phyloP scores from a whole-genome alignment of 2,329 filamentous ascomycete species.

The Fusarium falciforme region DNA sequence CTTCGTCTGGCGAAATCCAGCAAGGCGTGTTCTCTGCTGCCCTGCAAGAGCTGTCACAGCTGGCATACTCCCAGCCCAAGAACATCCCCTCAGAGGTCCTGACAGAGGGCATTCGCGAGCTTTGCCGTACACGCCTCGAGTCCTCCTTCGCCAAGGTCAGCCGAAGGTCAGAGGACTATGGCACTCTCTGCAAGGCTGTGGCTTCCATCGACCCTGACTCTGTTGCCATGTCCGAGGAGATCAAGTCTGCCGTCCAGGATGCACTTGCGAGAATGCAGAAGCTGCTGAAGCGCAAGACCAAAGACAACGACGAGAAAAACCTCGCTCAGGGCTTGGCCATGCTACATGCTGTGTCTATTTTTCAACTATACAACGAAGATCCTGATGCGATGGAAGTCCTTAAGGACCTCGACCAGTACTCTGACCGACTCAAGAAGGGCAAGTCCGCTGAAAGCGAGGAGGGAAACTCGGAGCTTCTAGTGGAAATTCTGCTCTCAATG shows the following conservation, averaged over 20 bases:
- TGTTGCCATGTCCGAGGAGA: slow-evolving; percentile 66
- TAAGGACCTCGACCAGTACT: slow-evolving; percentile 82
- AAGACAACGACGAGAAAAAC: slow-evolving; percentile 51
- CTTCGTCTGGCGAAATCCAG: slow-evolving; percentile 45
- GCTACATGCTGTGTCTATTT: slow-evolving; percentile 83
- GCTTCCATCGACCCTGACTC: slow-evolving; percentile 64
- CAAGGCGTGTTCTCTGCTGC: slow-evolving; percentile 51
- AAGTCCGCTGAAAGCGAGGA: slow-evolving; percentile 60
- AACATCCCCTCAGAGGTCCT: slow-evolving; percentile 56
- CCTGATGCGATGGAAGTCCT: slow-evolving; percentile 85
- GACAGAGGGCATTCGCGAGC: slow-evolving; percentile 64
- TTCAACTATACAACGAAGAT: slow-evolving; percentile 92
- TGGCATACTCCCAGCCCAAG: slow-evolving; percentile 65
- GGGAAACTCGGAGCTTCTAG: slow-evolving; percentile 75
- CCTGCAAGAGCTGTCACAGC: slow-evolving; percentile 63
- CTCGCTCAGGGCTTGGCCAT: slow-evolving; percentile 76
- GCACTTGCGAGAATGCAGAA: slow-evolving; percentile 65
- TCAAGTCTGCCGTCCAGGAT: slow-evolving; percentile 63
- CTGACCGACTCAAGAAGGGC: slow-evolving; percentile 70
- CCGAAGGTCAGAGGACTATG: slow-evolving; percentile 63
- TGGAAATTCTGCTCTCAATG: slow-evolving; percentile 92
- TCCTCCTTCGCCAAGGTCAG: slow-evolving; percentile 69
- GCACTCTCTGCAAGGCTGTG: slow-evolving; percentile 65
- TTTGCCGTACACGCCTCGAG: slow-evolving; percentile 67
- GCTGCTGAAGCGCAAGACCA: slow-evolving; percentile 57